Base-by-base conservation (phyloP, 331 rosid species). In the Spiraea crenata region DNA sequence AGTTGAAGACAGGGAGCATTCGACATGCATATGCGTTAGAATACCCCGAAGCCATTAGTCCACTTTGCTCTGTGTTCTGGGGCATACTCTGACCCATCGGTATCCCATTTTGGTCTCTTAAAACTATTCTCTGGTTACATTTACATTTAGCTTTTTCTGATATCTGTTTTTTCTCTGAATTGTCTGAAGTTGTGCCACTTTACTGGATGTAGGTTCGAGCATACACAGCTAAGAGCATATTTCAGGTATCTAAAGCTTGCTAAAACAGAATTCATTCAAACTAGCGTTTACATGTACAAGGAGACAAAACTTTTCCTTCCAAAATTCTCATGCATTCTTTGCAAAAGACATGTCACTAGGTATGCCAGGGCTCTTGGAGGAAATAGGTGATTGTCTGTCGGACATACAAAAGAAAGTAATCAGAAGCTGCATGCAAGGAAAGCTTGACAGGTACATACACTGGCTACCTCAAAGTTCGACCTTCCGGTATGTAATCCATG, bases 21-120 rank as follows among this genome's bases (percentile, higher is more conserved):
- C 72, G 65, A 59, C 85, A 81, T 38, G 40, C 9, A 2, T 76
- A 72, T 19, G 65, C 79, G 3, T 74, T 81, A 19, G 85, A 81
- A 56, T 81, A 72, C 76, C 81, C 79, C 6, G 85, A 81, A n/a
- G 66, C 85, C 79, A 15, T 79, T 76, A 4, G 79, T 81, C 67
- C 85, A 81, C 69, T 81, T 76, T 76, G 81, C 85, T 13, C 77
- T 81, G n/a, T 81, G 65, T 57, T 76, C 78, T 0, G 85, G 81
- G 59, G 81, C 67, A 13, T 76, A 57, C 69, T 68, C 71, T 9
- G 85, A 81, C 70, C 85, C 85, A 35, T 54, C 70, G 79, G 81
- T 76, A 72, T 52, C 45, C n/a, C 34, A 4, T 2, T 34, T 44
- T 34, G 54, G 5, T 37, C 14, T 35, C 38, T 34, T 35, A 3